Conservation (phyloP, 306 rosid genomes). For the Elaeagnus macrophylla region DNA sequence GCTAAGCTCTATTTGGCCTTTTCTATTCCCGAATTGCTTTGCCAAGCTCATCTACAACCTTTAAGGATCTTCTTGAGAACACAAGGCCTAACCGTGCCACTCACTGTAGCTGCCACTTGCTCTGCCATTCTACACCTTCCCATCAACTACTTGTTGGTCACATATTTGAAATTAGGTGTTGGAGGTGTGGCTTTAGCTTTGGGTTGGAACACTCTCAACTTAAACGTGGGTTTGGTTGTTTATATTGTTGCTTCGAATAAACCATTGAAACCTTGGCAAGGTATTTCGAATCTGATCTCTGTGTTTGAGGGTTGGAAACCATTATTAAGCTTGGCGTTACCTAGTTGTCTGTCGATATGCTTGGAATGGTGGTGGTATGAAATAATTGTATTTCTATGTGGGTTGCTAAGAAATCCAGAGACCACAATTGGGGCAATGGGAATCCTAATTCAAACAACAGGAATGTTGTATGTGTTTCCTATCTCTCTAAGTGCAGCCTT, state of each 20-base stretch:
- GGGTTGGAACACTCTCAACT: conserved; percentile 60
- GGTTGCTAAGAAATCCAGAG: conserved; percentile 53
- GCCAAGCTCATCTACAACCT: conserved; percentile 66
- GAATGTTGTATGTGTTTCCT: conserved; percentile 64
- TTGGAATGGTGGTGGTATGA: conserved; percentile 97
- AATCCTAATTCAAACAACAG: conserved; percentile 77
- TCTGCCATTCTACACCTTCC: conserved; percentile 58
- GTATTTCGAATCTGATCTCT: conserved; percentile 23
- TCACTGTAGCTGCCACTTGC: conserved; percentile 52
- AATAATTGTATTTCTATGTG: conserved; percentile 71
- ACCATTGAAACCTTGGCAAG: conserved; percentile 68
- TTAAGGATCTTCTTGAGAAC: conserved; percentile 56
- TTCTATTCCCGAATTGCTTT: conserved; percentile 76
- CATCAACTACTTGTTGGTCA: conserved; percentile 42
- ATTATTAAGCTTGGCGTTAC: conserved; percentile 54
- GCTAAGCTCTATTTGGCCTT: conserved; percentile 65
- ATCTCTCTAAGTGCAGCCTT: conserved; percentile 48
- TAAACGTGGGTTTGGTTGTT: conserved; percentile 42
- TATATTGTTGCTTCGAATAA: conserved; percentile 46
- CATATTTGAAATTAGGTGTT: conserved; percentile 51
- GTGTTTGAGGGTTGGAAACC: conserved; percentile 61
- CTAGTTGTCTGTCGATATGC: conserved; percentile 62
- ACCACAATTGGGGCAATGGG: conserved; percentile 86
- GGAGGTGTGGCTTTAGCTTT: conserved; percentile 66
- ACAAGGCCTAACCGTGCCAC: conserved; percentile 63